These are phyloP conservation scores for Hypoxylon sp. DNA, from an alignment of 2,329 filamentous ascomycete genomes.

Conservation along the genomic window DNA sequence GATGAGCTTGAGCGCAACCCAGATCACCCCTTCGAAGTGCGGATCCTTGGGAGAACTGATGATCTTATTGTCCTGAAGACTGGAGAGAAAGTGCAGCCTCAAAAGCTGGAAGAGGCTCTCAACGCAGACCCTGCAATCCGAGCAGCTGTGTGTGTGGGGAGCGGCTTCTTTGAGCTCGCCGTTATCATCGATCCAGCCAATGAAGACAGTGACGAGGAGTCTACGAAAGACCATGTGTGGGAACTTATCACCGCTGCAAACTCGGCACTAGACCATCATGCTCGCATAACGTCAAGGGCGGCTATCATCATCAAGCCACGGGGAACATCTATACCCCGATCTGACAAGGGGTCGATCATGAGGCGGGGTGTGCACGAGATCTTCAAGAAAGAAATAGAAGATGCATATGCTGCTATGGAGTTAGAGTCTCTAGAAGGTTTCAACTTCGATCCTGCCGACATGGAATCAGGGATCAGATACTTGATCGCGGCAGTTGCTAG, in stretches of 20 bases:
- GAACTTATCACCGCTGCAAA: slow-evolving; percentile 24
- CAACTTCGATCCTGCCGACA: slow-evolving; percentile 15
- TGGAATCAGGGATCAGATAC: slow-evolving; percentile 30
- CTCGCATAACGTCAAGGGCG: slow-evolving; percentile 30
- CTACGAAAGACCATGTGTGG: slow-evolving; percentile 27
- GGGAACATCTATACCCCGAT: slow-evolving; percentile 33
- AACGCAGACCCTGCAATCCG: slow-evolving; percentile 16
- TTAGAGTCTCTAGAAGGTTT: slow-evolving; percentile 1
- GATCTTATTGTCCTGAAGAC: slow-evolving; percentile 41
- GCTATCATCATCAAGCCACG: slow-evolving; percentile 34
- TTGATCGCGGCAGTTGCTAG: slow-evolving; percentile 27
- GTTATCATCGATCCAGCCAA: slow-evolving; percentile 32
- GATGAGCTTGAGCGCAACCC: slow-evolving; percentile 51
- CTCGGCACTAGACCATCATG: slow-evolving; percentile 33
- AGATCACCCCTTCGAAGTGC: slow-evolving; percentile 38
- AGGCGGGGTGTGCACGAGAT: slow-evolving; percentile 27
- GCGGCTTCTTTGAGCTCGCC: slow-evolving; percentile 37
- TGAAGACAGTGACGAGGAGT: background rate
- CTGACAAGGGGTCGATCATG: slow-evolving; percentile 41
- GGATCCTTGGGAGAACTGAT: slow-evolving; percentile 52
- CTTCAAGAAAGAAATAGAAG: slow-evolving; percentile 39
- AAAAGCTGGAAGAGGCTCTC: slow-evolving; percentile 28
- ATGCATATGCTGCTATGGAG: slow-evolving; percentile 41
- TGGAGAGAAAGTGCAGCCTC: slow-evolving; percentile 39
- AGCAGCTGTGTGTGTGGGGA: slow-evolving; percentile 34